Percentiles rank a stretch among this genome's conserved stretches.
Conservation (phyloP, 345 rosid genomes). For the Lagerstroemia speciosa region DNA sequence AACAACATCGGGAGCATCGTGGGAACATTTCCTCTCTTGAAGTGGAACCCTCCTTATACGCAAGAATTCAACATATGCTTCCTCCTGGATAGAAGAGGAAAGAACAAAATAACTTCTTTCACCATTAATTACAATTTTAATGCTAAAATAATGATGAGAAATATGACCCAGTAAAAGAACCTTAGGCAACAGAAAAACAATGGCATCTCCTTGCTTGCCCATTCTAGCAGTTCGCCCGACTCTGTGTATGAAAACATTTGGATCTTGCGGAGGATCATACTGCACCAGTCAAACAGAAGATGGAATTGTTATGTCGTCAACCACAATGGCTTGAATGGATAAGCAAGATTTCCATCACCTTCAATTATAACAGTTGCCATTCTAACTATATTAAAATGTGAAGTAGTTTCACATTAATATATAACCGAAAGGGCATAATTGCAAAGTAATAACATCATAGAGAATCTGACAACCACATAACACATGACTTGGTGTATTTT, state of each 20-base stretch:
- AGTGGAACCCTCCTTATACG: slow-evolving; percentile 64
- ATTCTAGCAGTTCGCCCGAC: slow-evolving; percentile 90
- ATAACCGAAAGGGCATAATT: neutral
- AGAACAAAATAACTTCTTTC: slow-evolving; percentile 6
- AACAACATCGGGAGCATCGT: slow-evolving; percentile 54
- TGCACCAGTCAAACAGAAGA: slow-evolving; percentile 24
- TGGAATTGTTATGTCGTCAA: neutral
- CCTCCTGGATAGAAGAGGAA: slow-evolving; percentile 45
- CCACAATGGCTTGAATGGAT: neutral
- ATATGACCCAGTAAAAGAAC: slow-evolving; percentile 16
- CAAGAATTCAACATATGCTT: slow-evolving; percentile 79
- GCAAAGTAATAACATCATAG: neutral
- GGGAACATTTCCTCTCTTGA: slow-evolving; percentile 42
- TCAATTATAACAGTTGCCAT: neutral
- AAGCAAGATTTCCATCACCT: neutral
- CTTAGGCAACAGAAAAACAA: slow-evolving; percentile 70
- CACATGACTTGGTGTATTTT: neutral
- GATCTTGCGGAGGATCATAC: slow-evolving; percentile 96
- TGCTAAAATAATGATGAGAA: neutral
- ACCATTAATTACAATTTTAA: neutral
- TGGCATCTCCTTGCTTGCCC: slow-evolving; percentile 73
- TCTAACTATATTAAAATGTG: neutral
- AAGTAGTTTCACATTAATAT: neutral
- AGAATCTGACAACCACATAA: neutral
- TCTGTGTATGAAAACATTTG: slow-evolving; percentile 80